Percentiles rank a stretch among this genome's conserved stretches.
phyloP scores from a whole-genome alignment of 768 basidiomycete genomes.

The Agrocybe pediades region DNA sequence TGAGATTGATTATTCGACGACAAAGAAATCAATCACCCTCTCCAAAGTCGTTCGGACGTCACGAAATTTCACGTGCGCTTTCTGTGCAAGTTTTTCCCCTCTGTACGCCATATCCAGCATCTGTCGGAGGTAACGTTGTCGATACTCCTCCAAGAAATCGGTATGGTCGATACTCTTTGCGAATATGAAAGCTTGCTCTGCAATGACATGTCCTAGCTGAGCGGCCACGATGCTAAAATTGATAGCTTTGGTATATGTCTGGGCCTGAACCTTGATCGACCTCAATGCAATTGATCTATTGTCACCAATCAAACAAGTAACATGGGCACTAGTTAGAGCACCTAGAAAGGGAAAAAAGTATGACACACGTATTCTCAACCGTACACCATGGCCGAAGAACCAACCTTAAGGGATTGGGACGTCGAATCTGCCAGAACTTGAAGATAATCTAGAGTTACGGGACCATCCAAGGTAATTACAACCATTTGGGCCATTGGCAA shows the following conservation, averaged over 20 bases:
- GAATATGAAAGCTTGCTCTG: constrained; percentile 1
- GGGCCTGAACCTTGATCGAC: constrained; percentile 3
- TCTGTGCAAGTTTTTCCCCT: constrained; percentile 5
- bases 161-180: neutral
- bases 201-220: constrained; percentile 2
- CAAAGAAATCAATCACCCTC: neutral
- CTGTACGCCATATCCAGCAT: constrained; percentile 9
- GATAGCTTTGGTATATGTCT: constrained; percentile 3
- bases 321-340: no score
- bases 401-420: neutral
- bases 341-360: neutral
- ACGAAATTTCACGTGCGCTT: constrained; percentile 6
- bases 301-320: neutral
- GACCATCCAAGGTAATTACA: neutral
- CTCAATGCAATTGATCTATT: neutral
- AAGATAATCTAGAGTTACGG: constrained; percentile 1
- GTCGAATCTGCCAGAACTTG: constrained; percentile 5
- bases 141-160: constrained; percentile 27
- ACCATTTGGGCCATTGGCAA: no score
- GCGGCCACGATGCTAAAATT: constrained; percentile 8
- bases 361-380: neutral
- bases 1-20: neutral
- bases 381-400: constrained; percentile 9
- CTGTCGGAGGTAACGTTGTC: constrained; percentile 25
- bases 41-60: constrained; percentile 7